Base-by-base conservation (phyloP, 805 yeast genomes). In the Candida sphagnicola region DNA sequence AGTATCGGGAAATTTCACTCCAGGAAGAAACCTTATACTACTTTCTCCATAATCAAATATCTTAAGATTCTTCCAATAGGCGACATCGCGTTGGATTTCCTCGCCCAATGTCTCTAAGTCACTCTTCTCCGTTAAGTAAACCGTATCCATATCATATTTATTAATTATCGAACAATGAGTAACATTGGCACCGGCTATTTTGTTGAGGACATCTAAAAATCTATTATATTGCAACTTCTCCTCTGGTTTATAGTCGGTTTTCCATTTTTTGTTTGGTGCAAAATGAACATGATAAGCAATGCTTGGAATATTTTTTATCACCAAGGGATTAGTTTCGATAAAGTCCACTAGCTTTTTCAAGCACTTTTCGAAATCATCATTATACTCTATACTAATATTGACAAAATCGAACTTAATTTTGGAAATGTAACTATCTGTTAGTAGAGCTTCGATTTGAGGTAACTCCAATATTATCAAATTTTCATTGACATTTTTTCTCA, bases 11-110 rank as follows among this genome's bases (percentile, higher is more conserved):
- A 68, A 56, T 29, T 48, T 54, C 14, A 67, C 62, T 2, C 68
- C 72, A 4, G 72, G 69, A n/a, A 67, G 50, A 33, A 58, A 53
- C 23, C 66, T 46, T 14, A 67, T 57, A 37, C 61, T 53, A 46
- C 64, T 65, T 30, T 59, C 61, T 6, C 67, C 63, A 41, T 61
- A 67, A 44, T 69, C 74, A 19, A 67, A 48, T 3, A 55, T 42
- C 23, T 49, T 47, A 14, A 69, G 49, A 40, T 59, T 56, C 4
- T 40, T 43, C 74, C 74, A 69, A 33, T 51, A 41, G 12, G 43
- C 37, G 21, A 65, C 54, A 37, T 68, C 73, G 4, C 48, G 52
- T 42, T 62, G 67, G 21, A 67, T 65, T 35, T 64, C 70, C 35
- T 60, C 54, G 5, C 67, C 67, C 2, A 67, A 44, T 17, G 45